Evolutionary conservation across 345 rosid species (phyloP).

Genomic region (Brassica carinata): DNA sequence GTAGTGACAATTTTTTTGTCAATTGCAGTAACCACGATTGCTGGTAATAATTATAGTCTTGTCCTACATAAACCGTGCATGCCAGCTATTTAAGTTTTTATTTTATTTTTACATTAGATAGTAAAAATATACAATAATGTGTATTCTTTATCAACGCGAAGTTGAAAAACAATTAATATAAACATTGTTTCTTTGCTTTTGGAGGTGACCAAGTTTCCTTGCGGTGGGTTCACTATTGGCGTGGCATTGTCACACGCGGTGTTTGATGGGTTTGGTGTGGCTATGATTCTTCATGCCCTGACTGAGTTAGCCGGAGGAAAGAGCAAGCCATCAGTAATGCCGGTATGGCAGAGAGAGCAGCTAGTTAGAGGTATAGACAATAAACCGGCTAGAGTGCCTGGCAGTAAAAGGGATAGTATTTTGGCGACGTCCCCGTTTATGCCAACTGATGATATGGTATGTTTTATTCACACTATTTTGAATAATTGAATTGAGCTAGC

Average conservation of each 20-base stretch:
- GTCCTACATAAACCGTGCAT: neutral
- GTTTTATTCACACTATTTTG: neutral
- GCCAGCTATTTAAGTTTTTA: neutral
- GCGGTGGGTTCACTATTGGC: conserved; percentile 59
- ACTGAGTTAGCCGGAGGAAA: conserved; percentile 45
- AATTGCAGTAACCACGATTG: neutral
- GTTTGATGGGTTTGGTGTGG: conserved; percentile 49
- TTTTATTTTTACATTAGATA: neutral
- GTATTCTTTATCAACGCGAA: neutral
- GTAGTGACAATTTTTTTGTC: neutral
- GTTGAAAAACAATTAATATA: neutral
- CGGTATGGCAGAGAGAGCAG: conserved; percentile 52
- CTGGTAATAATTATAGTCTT: neutral
- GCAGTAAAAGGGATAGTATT: conserved; percentile 1
- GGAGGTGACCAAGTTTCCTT: conserved; percentile 51
- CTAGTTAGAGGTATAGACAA: conserved; percentile 12
- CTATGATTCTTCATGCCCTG: conserved; percentile 41
- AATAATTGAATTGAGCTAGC: neutral
- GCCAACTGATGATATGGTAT: conserved; percentile 5
- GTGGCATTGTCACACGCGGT: conserved; percentile 48
- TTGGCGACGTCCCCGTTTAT: conserved; percentile 40
- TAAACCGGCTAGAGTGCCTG: neutral
- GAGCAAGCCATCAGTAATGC: conserved; percentile 44
- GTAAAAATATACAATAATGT: neutral
- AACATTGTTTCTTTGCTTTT: neutral